phyloP scores from a whole-genome alignment of 352 stramenopile genomes.

The Thalassiosira mediterranea region DNA sequence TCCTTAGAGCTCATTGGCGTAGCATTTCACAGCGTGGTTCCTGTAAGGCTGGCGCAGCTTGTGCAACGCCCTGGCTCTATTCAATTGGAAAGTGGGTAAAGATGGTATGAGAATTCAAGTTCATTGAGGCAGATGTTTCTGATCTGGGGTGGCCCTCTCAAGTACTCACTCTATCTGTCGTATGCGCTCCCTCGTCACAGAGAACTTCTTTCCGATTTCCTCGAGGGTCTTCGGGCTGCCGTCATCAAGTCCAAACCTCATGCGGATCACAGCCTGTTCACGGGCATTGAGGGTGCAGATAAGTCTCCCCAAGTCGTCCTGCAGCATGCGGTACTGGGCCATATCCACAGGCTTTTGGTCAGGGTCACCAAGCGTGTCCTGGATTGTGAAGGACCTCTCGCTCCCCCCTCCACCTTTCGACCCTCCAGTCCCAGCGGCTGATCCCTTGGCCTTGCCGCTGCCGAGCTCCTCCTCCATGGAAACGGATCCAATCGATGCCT shows the following conservation, averaged over 20 bases:
- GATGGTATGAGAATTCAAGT: no score
- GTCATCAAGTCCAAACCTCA: conserved; percentile 84
- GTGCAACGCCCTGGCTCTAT: conserved; percentile 84
- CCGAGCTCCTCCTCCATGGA: conserved; percentile 80
- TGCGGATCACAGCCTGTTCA: conserved; percentile 75
- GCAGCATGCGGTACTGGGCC: conserved; percentile 77
- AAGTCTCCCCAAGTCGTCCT: conserved; percentile 77
- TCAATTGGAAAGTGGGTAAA: no score
- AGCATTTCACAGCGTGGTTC: conserved; percentile 84
- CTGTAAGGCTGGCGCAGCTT: conserved; percentile 88
- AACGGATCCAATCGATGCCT: conserved; percentile 73
- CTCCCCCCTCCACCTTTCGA: conserved; percentile 46
- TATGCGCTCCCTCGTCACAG: conserved; percentile 86
- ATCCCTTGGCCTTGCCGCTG: conserved; percentile 72
- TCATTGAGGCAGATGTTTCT: no score
- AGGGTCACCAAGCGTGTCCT: conserved; percentile 77
- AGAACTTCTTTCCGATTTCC: conserved; percentile 84
- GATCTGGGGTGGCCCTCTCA: no score
- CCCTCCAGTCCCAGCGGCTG: conserved; percentile 63
- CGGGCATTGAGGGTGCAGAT: conserved; percentile 72
- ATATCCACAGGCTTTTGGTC: conserved; percentile 77
- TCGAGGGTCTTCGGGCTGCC: conserved; percentile 84
- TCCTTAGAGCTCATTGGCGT: conserved; percentile 71
- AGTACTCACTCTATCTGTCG: conserved; percentile 90
- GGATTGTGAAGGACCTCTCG: conserved; percentile 62